Conservation (phyloP, 2,329 filamentous ascomycete species). For the Sporothrix curviconia region DNA sequence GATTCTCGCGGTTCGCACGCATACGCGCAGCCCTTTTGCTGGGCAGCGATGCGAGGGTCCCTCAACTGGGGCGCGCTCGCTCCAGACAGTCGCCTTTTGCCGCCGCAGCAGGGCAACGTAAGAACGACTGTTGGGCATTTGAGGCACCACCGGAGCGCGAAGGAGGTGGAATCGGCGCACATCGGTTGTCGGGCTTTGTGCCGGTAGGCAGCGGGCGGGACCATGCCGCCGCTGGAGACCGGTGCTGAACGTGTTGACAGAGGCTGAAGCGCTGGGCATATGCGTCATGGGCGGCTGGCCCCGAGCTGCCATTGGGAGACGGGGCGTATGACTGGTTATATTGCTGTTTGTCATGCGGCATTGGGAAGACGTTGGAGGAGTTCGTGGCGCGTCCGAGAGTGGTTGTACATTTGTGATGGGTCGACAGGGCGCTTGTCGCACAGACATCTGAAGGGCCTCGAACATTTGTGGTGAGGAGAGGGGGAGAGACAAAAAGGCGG, state of each 20-base stretch:
- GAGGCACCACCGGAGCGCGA: constrained; percentile 55
- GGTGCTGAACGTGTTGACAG: constrained; percentile 64
- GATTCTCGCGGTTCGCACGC: constrained; percentile 77
- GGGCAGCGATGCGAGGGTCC: constrained; percentile 74
- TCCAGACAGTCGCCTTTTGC: constrained; percentile 98
- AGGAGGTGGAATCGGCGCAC: constrained; percentile 73
- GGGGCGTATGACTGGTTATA: constrained; percentile 25
- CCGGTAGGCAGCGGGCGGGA: constrained; percentile 51
- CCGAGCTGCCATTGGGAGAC: constrained; percentile 26
- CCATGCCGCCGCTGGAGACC: constrained; percentile 47
- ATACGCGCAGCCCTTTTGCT: constrained; percentile 83
- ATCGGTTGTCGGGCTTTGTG: constrained; percentile 49
- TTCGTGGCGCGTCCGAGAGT: constrained; percentile 51
- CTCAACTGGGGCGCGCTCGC: constrained; percentile 88
- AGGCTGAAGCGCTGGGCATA: constrained; percentile 52
- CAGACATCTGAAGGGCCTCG: constrained; percentile 27
- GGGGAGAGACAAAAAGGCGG: background rate
- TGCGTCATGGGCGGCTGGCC: constrained; percentile 33
- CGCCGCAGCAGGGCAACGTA: constrained; percentile 95
- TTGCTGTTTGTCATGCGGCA: constrained; percentile 23
- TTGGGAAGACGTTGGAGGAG: constrained; percentile 48
- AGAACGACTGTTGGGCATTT: constrained; percentile 47
- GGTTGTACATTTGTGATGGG: constrained; percentile 38
- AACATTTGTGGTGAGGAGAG: constrained; percentile 23
- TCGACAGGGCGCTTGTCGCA: constrained; percentile 26